Evolutionary conservation across 768 basidiomycete species (phyloP).

Genomic region (Boletus vinaceobasis): DNA sequence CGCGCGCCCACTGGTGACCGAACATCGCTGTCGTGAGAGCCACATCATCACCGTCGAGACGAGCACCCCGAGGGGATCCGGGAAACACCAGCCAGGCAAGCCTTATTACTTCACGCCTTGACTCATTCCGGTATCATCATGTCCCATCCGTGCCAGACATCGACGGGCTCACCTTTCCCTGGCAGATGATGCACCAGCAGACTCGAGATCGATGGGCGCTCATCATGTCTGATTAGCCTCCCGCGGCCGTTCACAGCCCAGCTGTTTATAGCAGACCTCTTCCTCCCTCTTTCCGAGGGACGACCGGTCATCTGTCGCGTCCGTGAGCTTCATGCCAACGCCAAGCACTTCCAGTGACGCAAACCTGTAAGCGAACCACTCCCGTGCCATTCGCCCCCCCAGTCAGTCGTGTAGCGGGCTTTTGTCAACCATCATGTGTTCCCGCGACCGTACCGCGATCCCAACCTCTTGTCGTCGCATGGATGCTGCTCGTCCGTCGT

Average conservation of each 20-base stretch:
- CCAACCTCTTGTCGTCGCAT: conserved; percentile 8
- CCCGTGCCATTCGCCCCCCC: background rate
- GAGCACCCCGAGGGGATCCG: conserved; percentile 21
- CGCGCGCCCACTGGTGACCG: conserved; percentile 1
- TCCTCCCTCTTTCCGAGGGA: conserved; percentile 8
- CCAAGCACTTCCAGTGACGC: conserved; percentile 2
- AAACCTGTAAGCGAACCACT: conserved; percentile 4
- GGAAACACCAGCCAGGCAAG: conserved; percentile 14
- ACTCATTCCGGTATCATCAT: conserved; percentile 14
- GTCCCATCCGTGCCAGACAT: conserved; percentile 16
- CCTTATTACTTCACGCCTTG: conserved; percentile 20
- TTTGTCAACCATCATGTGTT: conserved; percentile 12
- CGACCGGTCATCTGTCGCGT: background rate
- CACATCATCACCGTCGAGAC: conserved; percentile 6
- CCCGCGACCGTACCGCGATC: conserved; percentile 29
- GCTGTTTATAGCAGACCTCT: conserved; percentile 14
- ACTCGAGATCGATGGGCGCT: conserved; percentile 15
- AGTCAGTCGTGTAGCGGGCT: conserved; percentile 12
- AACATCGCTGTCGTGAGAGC: conserved; percentile 12
- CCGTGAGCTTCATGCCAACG: background rate
- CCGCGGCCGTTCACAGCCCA: conserved; percentile 8
- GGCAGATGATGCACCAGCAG: conserved; percentile 25
- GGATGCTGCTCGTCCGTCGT: background rate
- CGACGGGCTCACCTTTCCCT: conserved; percentile 11
- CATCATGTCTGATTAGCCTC: conserved; percentile 24